These are phyloP conservation scores for Tulasnella sp. DNA, from an alignment of 768 basidiomycete species.

Conservation along the genomic window DNA sequence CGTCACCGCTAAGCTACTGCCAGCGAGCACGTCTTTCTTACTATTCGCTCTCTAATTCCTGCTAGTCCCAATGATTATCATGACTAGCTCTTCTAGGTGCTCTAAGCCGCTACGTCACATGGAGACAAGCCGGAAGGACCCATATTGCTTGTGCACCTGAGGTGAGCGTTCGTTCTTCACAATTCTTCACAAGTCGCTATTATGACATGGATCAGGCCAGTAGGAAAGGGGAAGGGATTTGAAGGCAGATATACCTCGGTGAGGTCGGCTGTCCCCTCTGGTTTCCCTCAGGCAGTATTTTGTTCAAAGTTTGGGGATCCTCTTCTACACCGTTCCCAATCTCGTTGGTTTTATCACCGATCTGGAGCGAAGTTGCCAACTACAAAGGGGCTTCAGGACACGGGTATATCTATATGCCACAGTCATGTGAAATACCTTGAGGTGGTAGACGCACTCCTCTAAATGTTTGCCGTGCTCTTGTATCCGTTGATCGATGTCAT, in stretches of 20 bases:
- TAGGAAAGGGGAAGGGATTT: not conserved
- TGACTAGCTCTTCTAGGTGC: no score
- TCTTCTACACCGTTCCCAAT: not conserved
- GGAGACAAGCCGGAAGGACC: no score
- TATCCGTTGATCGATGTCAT: not conserved
- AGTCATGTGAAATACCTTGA: not conserved
- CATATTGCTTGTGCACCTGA: not conserved
- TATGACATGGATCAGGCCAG: not conserved
- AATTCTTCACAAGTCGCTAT: not conserved
- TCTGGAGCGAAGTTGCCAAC: not conserved
- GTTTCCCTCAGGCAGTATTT: not conserved
- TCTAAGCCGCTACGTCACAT: no score
- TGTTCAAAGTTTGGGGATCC: not conserved
- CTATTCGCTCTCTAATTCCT: no score
- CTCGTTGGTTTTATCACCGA: not conserved
- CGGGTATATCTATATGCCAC: not conserved
- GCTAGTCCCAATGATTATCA: no score
- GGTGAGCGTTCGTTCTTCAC: not conserved
- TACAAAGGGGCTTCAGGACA: not conserved
- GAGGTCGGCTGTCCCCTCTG: not conserved
- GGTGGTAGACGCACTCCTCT: not conserved
- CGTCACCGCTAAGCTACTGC: no score
- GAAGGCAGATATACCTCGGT: not conserved
- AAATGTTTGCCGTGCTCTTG: not conserved
- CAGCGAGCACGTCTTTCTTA: no score